Base-by-base conservation (phyloP, 306 rosid species). In the Castanopsis chinensis region DNA sequence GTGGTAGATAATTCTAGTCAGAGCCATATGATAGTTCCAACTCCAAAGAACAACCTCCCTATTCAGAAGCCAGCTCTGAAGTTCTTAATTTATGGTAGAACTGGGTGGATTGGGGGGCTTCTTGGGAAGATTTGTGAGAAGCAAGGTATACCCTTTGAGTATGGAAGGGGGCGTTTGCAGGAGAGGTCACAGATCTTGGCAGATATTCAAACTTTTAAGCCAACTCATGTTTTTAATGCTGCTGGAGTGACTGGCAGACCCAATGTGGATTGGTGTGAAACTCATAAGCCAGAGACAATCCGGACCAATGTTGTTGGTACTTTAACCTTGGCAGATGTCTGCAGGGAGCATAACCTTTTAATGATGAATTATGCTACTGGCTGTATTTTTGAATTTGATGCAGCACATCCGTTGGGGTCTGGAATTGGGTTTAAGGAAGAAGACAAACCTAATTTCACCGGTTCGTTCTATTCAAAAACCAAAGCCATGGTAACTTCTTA, bases 181-280 rank as follows among this genome's bases (percentile, higher is more conserved):
- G 88, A 86, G 19, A 74, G 88, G 7, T 82, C 92, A 68, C 88
- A 79, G 54, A 32, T 88, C 52, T 21, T 84, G 80, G 83, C 71
- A 43, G 92, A 88, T 80, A 82, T 88, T 72, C 77, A 75, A 76
- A 78, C 73, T 6, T 59, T 72, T 23, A 84, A 84, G 49, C 92
- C 92, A 41, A 88, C 88, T 15, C 92, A 88, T 84, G 87, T 88
- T 72, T 84, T 88, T 72, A 86, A 86, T 80, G 88, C 87, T 74
- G 87, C 87, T 75, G 85, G 90, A 71, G 87, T 84, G 75, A 82
- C 81, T 30, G 83, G 84, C 53, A 76, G 86, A 69, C 83, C 87
- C 41, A 90, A 88, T 82, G 85, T 90, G 56, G 87, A 86, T 68
- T 90, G 91, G 91, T 83, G 86, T 59, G 94, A 90, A 77, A 53